phyloP scores from a whole-genome alignment of 140 eudicot genomes.

The Oenanthe javanica region DNA sequence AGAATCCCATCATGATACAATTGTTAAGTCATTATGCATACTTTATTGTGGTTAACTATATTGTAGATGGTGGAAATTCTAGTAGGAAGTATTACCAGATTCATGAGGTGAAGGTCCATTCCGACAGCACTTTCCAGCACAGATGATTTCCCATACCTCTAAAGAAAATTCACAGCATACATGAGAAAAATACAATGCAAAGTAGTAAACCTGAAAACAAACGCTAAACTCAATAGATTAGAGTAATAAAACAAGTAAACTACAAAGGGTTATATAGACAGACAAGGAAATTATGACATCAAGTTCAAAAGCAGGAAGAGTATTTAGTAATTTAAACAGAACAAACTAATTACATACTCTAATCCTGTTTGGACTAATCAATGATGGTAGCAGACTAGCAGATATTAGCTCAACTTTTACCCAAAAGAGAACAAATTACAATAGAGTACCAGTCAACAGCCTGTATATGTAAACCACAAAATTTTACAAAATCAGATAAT shows the following conservation, averaged over 20 bases:
- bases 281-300: neutral
- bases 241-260: too few relatives aligned
- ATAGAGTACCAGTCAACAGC: neutral
- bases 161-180: neutral
- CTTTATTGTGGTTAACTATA: neutral
- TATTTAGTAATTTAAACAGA: neutral
- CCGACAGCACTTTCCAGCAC: slow-evolving; percentile 46
- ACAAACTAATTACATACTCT: neutral
- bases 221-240: neutral
- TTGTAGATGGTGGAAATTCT: neutral
- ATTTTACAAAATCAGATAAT: too few relatives aligned
- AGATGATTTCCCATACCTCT: slow-evolving; percentile 71
- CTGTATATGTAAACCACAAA: neutral
- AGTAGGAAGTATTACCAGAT: slow-evolving; percentile 36
- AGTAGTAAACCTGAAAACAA: neutral
- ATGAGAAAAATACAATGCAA: neutral
- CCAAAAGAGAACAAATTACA: neutral
- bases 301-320: neutral
- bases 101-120: slow-evolving; percentile 66
- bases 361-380: neutral
- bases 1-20: slow-evolving; percentile 58
- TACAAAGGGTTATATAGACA: neutral
- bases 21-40: neutral
- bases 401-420: neutral
- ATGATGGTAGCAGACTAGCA: neutral